Conservation (phyloP, 129 eudicot genomes). For the Tagetes patula region DNA sequence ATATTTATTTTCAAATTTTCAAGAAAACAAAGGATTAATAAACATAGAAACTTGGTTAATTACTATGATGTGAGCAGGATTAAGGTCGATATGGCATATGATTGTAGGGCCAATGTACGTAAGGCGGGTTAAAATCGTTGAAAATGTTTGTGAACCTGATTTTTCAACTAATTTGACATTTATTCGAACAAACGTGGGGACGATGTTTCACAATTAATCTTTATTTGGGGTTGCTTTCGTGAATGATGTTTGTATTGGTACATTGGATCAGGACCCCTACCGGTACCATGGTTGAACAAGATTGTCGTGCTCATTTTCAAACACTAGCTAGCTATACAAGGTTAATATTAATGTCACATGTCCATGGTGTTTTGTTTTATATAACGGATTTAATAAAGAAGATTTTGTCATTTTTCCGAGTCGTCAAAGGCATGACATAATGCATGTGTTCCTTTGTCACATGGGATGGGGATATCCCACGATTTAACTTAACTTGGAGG, state of each 20-base stretch:
- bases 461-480: constrained; percentile 33
- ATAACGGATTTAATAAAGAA: not conserved
- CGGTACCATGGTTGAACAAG: not conserved
- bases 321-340: not conserved
- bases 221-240: constrained; percentile 20
- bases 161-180: constrained; percentile 26
- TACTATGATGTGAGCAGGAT: constrained; percentile 8
- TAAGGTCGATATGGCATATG: not conserved
- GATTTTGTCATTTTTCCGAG: constrained; percentile 8
- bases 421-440: constrained; percentile 11
- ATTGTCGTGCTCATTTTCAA: not conserved
- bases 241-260: not conserved
- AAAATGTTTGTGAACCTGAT: not conserved
- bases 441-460: constrained; percentile 31
- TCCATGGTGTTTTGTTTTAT: not conserved
- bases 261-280: constrained; percentile 8
- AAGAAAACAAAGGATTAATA: not conserved
- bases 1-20: not conserved
- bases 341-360: not conserved
- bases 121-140: not conserved
- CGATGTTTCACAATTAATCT: constrained; percentile 8
- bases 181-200: not conserved
- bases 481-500: not conserved
- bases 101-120: not conserved
- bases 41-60: not conserved